Conservation (phyloP, 768 basidiomycete genomes). For the Melanogaster broomeanus region DNA sequence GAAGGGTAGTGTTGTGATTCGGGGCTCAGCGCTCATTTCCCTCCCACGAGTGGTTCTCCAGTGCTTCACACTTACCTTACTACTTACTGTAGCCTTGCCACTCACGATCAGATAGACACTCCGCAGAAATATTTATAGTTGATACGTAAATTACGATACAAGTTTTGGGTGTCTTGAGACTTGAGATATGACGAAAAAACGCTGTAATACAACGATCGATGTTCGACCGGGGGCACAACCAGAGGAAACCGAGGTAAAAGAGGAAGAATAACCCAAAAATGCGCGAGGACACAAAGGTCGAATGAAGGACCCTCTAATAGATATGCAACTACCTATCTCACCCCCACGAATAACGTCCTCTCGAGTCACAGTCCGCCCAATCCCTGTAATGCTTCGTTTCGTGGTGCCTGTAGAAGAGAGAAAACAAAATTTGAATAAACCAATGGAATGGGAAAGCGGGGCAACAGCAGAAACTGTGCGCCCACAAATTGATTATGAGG, state of each 20-base stretch:
- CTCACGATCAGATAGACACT: not conserved
- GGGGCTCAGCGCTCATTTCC: not conserved
- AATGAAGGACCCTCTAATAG: not conserved
- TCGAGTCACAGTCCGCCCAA: slow-evolving; percentile 13
- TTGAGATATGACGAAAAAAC: slow-evolving; percentile 15
- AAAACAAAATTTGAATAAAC: slow-evolving; percentile 36
- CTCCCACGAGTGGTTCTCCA: not conserved
- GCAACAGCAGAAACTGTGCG: slow-evolving; percentile 15
- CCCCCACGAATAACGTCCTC: slow-evolving; percentile 11
- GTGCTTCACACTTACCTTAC: not conserved
- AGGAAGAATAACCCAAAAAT: slow-evolving; percentile 16
- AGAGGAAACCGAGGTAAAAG: slow-evolving; percentile 3
- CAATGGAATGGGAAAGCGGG: slow-evolving; percentile 18
- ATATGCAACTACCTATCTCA: slow-evolving; percentile 8
- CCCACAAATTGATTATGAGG: slow-evolving; percentile 1
- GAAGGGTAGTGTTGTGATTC: slow-evolving; percentile 8
- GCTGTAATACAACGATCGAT: slow-evolving; percentile 20
- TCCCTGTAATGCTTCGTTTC: slow-evolving; percentile 22
- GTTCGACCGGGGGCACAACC: slow-evolving; percentile 2
- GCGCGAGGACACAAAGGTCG: slow-evolving; percentile 1
- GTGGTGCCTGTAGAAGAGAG: slow-evolving; percentile 29
- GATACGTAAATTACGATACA: slow-evolving; percentile 36
- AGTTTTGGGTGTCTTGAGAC: slow-evolving; percentile 16
- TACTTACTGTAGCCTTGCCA: not conserved
- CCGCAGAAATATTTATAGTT: slow-evolving; percentile 33